Base-by-base conservation (phyloP, 75 land plant species). In the Cunninghamia lanceolata region DNA sequence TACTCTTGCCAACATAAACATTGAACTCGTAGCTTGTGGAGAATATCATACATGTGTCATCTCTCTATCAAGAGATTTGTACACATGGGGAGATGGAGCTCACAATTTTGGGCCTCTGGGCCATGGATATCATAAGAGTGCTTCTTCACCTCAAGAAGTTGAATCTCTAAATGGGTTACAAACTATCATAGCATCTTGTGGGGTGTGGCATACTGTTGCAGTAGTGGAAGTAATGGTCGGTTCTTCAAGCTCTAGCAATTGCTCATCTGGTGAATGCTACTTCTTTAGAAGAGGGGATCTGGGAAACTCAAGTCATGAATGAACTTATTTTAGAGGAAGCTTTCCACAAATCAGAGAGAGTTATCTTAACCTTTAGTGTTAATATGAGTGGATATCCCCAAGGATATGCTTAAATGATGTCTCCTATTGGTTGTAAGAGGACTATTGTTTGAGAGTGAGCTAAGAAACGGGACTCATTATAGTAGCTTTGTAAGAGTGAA, bases 131-230 rank as follows among this genome's bases (percentile, higher is more conserved):
- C 88, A 92, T 3, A 88, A 71, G 54, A 93, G 95, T 94, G 80
- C 90, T 1, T 87, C 94, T 54, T 84, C 83, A 47, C 97, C 97
- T 21, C 90, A 90, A 85, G 97, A 96, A 88, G 93, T 96, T 19
- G 97, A 96, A 70, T 93, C 95, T 39, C 91, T 96, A 0, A 96
- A 93, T 86, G 97, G 94, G 5, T 89, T 94, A 39, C 92, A 91
- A 36, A 96, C 95, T 30, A 94, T 96, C 0, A 84, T 93, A 85
- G 94, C 93, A 82, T 94, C 97, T 83, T 96, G 97, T 91, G 97
- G 95, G 77, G 95, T 93, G 56, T 96, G 97, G 97, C 97, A 96
- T 85, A 96, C 94, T 88, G 95, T 94, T 84, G 97, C 95, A 9
- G 96, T 94, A 86, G 96, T 96, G 25, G 95, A 96, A 86, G 94